Base-by-base conservation (phyloP, 2,329 filamentous ascomycete genomes). In the Nigrospora osmanthi region DNA sequence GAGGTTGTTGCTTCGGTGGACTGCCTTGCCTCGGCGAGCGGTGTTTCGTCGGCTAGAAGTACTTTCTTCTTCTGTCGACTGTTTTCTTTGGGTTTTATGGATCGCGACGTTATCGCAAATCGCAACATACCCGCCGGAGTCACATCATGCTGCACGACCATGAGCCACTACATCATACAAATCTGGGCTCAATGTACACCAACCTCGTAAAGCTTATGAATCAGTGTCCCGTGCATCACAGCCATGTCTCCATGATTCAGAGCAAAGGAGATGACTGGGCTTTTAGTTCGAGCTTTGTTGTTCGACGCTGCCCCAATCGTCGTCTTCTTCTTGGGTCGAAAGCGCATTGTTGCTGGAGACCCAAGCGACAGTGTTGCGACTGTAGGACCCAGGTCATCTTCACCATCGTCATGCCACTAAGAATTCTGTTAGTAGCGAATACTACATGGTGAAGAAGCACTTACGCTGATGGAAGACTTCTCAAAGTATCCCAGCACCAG, bases 331-430 rank as follows among this genome's bases (percentile, higher is more conserved):
- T 85, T 85, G 43, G 76, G 69, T 1, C 76, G 67, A 52, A 83
- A 71, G 3, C 60, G 59, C 81, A 85, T 85, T 0, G 63, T 64
- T 0, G 80, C 75, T 0, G 74, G 70, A 0, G 70, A 73, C 2
- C 81, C 81, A 0, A 85, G 65, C 2, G 78, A 81, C 7, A 81
- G 62, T 0, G 80, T 81, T 0, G 79, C 78, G 7, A 85, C 78
- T 0, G 75, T 80, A 0, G 79, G 76, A 0, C 81, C 81, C 0
- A 85, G 65, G 4, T 78, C 76, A 11, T 62, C 64, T 54, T 86
- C 82, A 5, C 82, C 82, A 51, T 86, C 83, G 46, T 85, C 81
- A 47, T 86, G 81, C 52, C 75, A 82, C 66, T 80, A 51, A 11
- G 40, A 28, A n/a, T 17, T 38, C 13, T 15, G 23, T 43, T 38